Conservation (phyloP, 257 asterid genomes). For the Ehretia macrophylla region DNA sequence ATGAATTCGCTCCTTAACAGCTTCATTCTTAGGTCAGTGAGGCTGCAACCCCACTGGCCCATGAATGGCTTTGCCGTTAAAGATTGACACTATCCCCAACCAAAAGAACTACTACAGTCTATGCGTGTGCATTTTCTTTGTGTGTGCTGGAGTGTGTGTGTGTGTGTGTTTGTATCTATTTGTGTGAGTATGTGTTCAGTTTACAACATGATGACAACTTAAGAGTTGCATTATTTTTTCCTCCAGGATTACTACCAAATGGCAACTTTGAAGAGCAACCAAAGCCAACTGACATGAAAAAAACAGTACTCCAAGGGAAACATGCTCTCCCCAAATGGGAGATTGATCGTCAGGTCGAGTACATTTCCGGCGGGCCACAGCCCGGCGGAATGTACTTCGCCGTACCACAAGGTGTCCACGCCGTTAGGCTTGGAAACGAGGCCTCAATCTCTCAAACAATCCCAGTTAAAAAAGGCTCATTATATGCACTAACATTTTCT, state of each 20-base stretch:
- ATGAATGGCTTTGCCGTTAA: too few species aligned
- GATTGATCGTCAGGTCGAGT: constrained; percentile 67
- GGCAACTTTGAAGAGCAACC: constrained; percentile 84
- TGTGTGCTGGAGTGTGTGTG: too few species aligned
- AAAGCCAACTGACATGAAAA: constrained; percentile 40
- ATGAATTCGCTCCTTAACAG: too few species aligned
- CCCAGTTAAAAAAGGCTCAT: constrained; percentile 54
- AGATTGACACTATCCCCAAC: too few species aligned
- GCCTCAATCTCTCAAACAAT: constrained; percentile 76
- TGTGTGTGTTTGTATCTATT: background rate
- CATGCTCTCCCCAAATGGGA: constrained; percentile 83
- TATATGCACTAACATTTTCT: constrained; percentile 79
- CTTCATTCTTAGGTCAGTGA: too few species aligned
- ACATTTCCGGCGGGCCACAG: constrained; percentile 90
- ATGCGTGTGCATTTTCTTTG: too few species aligned
- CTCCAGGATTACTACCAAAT: constrained; percentile 68
- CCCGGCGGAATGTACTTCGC: constrained; percentile 90
- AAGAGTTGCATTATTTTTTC: background rate
- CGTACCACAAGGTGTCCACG: constrained; percentile 83
- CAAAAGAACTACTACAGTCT: too few species aligned
- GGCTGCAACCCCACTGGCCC: too few species aligned
- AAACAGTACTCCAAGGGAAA: constrained; percentile 53
- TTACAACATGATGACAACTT: background rate
- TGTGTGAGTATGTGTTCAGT: background rate
- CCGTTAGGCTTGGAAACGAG: constrained; percentile 83